Conservation (phyloP, 352 stramenopile genomes). For the Globisporangium iwayamae region DNA sequence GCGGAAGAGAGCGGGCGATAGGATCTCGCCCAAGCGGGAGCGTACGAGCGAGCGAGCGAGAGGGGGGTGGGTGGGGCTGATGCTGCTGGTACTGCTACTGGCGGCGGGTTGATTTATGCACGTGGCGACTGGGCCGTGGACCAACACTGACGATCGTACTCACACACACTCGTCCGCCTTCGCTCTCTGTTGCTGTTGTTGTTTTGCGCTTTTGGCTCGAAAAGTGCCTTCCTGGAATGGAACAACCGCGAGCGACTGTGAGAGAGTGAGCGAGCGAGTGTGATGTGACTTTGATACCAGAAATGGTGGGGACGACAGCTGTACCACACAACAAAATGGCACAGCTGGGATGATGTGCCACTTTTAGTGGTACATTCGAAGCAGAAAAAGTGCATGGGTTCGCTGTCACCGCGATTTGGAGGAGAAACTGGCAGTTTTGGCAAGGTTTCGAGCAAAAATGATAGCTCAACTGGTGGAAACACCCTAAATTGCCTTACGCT, state of each 20-base stretch:
- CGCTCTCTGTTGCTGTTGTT: not conserved
- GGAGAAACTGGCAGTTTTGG: not conserved
- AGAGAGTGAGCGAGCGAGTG: not conserved
- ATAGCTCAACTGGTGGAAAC: no score
- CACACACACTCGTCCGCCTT: not conserved
- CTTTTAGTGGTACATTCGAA: not conserved
- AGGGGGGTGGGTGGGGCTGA: not conserved
- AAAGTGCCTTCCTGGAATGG: not conserved
- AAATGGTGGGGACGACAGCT: not conserved
- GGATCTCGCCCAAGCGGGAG: not conserved
- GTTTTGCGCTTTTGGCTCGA: slow-evolving; percentile 2
- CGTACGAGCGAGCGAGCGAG: not conserved
- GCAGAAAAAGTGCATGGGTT: slow-evolving; percentile 1
- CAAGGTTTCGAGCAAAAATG: no score
- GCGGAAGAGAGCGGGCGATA: slow-evolving; percentile 5
- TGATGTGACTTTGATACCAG: slow-evolving; percentile 3
- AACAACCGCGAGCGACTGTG: not conserved
- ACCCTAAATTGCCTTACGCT: no score
- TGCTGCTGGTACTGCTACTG: not conserved
- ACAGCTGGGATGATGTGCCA: not conserved
- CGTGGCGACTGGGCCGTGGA: not conserved
- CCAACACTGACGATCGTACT: not conserved
- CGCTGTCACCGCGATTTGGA: not conserved
- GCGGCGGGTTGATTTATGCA: not conserved
- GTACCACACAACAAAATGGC: not conserved